Percentiles rank a stretch among this genome's conserved stretches.
phyloP scores from a whole-genome alignment of 208 protist genomes.

The Histomonas meleagridis region DNA sequence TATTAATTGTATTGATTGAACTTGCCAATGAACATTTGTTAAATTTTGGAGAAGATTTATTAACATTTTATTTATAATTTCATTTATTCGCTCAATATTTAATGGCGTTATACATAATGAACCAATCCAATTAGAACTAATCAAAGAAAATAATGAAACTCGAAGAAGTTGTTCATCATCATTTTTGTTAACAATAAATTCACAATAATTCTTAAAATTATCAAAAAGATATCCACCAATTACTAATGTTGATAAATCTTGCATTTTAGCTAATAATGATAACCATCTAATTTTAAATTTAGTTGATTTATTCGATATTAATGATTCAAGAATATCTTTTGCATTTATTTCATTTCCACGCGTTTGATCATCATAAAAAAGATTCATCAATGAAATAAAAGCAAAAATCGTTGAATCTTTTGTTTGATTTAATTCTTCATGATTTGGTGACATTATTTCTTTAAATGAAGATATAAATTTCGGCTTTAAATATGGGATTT shows the following conservation, averaged over 20 bases:
- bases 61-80: neutral
- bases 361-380: too few relatives aligned
- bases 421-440: neutral
- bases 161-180: neutral
- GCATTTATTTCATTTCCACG: too few relatives aligned
- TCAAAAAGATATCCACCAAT: neutral
- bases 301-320: neutral
- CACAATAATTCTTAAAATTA: neutral
- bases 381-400: neutral
- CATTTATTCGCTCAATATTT: neutral
- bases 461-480: neutral
- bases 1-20: neutral
- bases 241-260: neutral
- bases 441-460: neutral
- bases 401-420: neutral
- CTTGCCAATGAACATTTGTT: neutral
- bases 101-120: neutral
- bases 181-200: neutral
- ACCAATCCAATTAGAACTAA: neutral
- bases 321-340: neutral
- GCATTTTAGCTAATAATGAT: neutral
- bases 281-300: neutral
- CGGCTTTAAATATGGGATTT: neutral
- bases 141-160: neutral
- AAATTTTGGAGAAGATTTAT: neutral